Base-by-base conservation (phyloP, 306 rosid genomes). In the Fagus sylvatica region DNA sequence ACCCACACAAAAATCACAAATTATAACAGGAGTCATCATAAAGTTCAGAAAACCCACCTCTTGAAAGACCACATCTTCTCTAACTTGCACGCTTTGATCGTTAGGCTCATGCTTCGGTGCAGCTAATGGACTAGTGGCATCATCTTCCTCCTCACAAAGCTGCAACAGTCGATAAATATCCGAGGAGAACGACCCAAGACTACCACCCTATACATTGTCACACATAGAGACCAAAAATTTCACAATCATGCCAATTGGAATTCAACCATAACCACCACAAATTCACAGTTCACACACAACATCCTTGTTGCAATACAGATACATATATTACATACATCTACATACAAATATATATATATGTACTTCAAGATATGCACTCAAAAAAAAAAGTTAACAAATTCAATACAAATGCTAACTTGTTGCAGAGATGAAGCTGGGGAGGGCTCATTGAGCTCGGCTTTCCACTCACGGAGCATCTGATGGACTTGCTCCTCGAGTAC, bases 401-500 rank as follows among this genome's bases (percentile, higher is more conserved):
- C 53, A 74, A 70, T 54, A 32, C 39, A 54, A 80, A 73, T 56
- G 84, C 95, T 89, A 73, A 95, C 98, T 85, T 93, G 98, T 85
- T 95, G 98, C 88, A 95, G 83, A 32, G 99, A 95, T 69, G 99
- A 93, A 56, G 97, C 96, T 3, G 98, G 97, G 56, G 99, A 91
- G 53, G 99, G 94, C 81, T 95, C 98, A 30, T 91, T 95, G 71
- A 95, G 99, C 86, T 95, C 99, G 1, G 97, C 74, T 88, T 93
- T 95, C 99, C 99, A 95, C 78, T 95, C 99, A 2, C 98, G 99
- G 77, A 95, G 99, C 99, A 95, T 95, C 89, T 91, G 97, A 87
- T 93, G 93, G 53, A 95, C 97, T 83, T 95, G 99, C 68, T 95
- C 99, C 89, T 95, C 99, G 5, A 95, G 94, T 13, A 95, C 90